phyloP scores from a whole-genome alignment of 2,329 filamentous ascomycete genomes.

The Hirsutella thompsonii region DNA sequence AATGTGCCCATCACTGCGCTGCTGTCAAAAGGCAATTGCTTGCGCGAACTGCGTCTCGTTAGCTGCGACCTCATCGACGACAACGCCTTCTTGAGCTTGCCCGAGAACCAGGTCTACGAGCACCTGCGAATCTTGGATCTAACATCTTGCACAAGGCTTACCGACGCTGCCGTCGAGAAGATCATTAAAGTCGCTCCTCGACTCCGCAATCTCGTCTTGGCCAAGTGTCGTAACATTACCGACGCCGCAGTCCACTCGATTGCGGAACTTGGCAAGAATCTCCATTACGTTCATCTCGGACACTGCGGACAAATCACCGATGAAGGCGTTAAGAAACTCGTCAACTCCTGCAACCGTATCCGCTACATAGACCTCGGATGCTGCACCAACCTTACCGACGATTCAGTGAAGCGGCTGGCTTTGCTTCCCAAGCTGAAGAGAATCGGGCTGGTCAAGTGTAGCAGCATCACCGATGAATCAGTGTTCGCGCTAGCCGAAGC shows the following conservation, averaged over 20 bases:
- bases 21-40: conserved; percentile 61
- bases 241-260: conserved; percentile 82
- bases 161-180: conserved; percentile 75
- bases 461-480: conserved; percentile 77
- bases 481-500: conserved; percentile 73
- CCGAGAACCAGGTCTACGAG: conserved; percentile 59
- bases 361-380: conserved; percentile 97
- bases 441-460: conserved; percentile 91
- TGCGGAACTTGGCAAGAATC: conserved; percentile 79
- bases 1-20: conserved; percentile 75
- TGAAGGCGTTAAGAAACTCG: conserved; percentile 69
- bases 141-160: conserved; percentile 74
- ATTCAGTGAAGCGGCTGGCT: conserved; percentile 72
- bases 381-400: conserved; percentile 77
- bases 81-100: conserved; percentile 71
- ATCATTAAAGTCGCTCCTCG: conserved; percentile 81
- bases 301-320: conserved; percentile 91
- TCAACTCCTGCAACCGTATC: conserved; percentile 81
- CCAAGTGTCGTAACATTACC: conserved; percentile 88
- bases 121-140: conserved; percentile 87
- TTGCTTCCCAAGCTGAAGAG: conserved; percentile 84
- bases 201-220: conserved; percentile 81
- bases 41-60: conserved; percentile 83
- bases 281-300: conserved; percentile 92
- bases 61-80: conserved; percentile 79